Evolutionary conservation across 2,329 filamentous ascomycete genomes (phyloP), one percentile per base, ranked within the genome.

Genomic region (Talaromyces sp.): DNA sequence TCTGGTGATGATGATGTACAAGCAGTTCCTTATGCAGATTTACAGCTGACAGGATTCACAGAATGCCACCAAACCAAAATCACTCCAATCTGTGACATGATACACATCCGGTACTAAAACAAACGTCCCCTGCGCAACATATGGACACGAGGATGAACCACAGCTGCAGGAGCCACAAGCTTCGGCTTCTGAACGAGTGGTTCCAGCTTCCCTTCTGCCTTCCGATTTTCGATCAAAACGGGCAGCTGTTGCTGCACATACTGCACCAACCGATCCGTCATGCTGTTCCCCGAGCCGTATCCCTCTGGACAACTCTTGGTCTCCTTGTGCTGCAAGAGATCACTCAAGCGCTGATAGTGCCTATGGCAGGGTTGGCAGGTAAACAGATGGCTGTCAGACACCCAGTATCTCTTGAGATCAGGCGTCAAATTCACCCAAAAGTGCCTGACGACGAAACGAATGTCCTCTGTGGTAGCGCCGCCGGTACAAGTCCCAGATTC

Each of bases 261-360:
- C 37, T 67, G 50, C 41, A 68, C 64, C 19, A 70, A 31, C n/a
- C 41, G 56, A 17, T 68, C 67, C 25, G 67, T 25, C 22, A 52
- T 49, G 7, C 66, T 63, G 8, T 59, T 62, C 5, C 64, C 66
- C 27, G 54, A 64, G 52, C 60, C 66, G 41, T 70, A 71, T 11
- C 69, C 68, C 37, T 67, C 66, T 5, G 22, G 19, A 41, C 70
- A 71, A 5, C 52, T 52, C n/a, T 57, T 65, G 2, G 67, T 67
- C 57, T 71, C 70, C 2, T 64, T 64, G 63, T 71, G 70, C 59
- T 71, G 70, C 47, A 71, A 52, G 11, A 70, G 62, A 41, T 71
- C 70, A 39, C 69, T 69, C 64, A 70, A 59, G 13, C 66, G 64
- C 2, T 56, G 39, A 60, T 69, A 71, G 17, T 59, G 15, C 7